Percentiles rank a stretch among this genome's conserved stretches.
Conservation (phyloP, 371 early-diverging fungal genomes). For the Gilbertella persicaria region DNA sequence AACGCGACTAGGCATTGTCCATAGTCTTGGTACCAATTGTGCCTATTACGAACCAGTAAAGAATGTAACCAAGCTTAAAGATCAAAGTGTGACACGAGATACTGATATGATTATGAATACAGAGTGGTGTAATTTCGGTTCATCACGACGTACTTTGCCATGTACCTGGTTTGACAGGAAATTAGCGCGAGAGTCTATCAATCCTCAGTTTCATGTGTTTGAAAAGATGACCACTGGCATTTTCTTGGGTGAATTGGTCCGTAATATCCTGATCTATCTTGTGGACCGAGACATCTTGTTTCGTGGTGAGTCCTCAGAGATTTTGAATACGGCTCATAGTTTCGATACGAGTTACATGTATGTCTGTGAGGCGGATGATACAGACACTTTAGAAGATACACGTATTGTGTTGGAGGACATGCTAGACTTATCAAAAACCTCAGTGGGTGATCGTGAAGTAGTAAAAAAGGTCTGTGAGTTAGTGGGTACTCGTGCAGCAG, state of each 20-base stretch:
- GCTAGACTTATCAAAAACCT: constrained; percentile 48
- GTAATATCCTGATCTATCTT: constrained; percentile 78
- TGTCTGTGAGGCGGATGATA: constrained; percentile 51
- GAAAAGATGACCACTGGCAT: constrained; percentile 98
- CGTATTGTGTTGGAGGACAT: constrained; percentile 64
- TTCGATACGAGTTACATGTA: constrained; percentile 82
- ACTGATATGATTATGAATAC: constrained; percentile 89
- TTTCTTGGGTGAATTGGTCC: constrained; percentile 88
- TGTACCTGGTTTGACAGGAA: constrained; percentile 82
- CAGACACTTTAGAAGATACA: constrained; percentile 58
- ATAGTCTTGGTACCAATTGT: constrained; percentile 95
- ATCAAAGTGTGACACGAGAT: constrained; percentile 24
- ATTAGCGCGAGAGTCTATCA: constrained; percentile 76
- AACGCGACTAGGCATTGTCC: constrained; percentile 86
- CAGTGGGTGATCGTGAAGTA: constrained; percentile 65
- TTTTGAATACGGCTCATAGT: constrained; percentile 62
- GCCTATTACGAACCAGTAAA: constrained; percentile 83
- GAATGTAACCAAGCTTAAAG: constrained; percentile 71
- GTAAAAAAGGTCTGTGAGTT: constrained; percentile 69
- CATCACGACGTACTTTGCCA: constrained; percentile 73
- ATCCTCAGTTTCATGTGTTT: constrained; percentile 81
- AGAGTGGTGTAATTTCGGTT: constrained; percentile 86
- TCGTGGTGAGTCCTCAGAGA: constrained; percentile 62
- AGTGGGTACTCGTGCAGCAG: constrained; percentile 69
- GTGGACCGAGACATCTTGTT: constrained; percentile 79